Percentiles rank a stretch among this genome's conserved stretches.
Evolutionary conservation across 2,329 filamentous ascomycete genomes (phyloP).

Genomic region (Aspergillus awamori): DNA sequence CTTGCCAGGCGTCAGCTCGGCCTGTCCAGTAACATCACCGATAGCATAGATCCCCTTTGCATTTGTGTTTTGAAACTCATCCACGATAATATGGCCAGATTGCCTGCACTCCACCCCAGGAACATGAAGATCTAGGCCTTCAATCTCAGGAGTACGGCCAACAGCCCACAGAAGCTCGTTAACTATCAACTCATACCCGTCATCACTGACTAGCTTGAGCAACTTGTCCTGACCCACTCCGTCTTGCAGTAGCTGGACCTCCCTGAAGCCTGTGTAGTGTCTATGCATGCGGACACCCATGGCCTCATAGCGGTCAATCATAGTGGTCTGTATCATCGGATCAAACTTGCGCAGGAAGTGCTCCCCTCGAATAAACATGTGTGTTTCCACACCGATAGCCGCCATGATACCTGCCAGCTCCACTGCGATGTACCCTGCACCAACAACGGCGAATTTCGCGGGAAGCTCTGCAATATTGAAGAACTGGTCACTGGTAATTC

Average conservation of each 20-base stretch:
- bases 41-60: no score
- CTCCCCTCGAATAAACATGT: constrained; percentile 55
- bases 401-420: constrained; percentile 56
- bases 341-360: constrained; percentile 56
- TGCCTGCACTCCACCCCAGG: constrained; percentile 46
- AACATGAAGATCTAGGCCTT: constrained; percentile 46
- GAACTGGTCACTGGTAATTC: constrained; percentile 56
- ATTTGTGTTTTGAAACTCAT: constrained; percentile 55
- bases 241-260: constrained; percentile 49
- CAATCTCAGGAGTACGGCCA: constrained; percentile 50
- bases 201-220: constrained; percentile 48
- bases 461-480: constrained; percentile 56
- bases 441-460: constrained; percentile 54
- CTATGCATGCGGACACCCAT: constrained; percentile 54
- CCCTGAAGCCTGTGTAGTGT: constrained; percentile 50
- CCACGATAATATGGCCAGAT: constrained; percentile 49
- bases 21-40: constrained; percentile 55
- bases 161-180: constrained; percentile 57
- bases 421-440: constrained; percentile 57
- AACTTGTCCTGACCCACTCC: constrained; percentile 52
- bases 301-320: constrained; percentile 55
- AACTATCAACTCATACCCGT: constrained; percentile 48
- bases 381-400: constrained; percentile 54
- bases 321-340: constrained; percentile 55
- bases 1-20: constrained; percentile 54